Base-by-base conservation (phyloP, 1,284 basidiomycete species). In the Salmacisia buchloeana region DNA sequence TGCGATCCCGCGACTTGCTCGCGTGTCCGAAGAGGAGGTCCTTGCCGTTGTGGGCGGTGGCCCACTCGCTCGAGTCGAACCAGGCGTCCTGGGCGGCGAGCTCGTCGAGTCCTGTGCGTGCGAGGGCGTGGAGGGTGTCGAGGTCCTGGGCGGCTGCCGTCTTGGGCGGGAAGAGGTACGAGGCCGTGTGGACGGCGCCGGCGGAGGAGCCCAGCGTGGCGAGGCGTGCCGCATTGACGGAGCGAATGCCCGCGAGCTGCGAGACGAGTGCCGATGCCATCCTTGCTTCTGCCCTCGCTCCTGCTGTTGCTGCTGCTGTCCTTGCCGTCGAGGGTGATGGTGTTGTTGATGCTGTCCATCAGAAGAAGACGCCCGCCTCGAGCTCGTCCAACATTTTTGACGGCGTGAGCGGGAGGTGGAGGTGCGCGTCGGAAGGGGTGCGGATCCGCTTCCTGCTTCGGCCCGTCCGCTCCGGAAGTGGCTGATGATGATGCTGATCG, bases 51-150 rank as follows among this genome's bases (percentile, higher is more conserved):
- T 15, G n/a, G 13, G 21, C 56, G 69, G 59, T 73, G 2, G 59
- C 56, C 73, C 74, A 77, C 27, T 62, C 59, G 25, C 56, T 58
- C 18, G 35, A 74, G 12, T 49, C 31, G 36, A 34, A 38, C 36
- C 41, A 57, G 15, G 29, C 25, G 18, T 57, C 58, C 18, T 39
- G 56, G 23, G 25, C 27, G 27, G 58, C 68, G 60, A 89, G 89
- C 67, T 85, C 84, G 13, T 85, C 83, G 68, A 92, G 85, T 13
- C 90, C 93, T 78, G 90, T 92, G 64, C 85, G 82, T 12, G 86
- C 93, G 15, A 98, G 85, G 0, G 90, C 87, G 74, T 90, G 86
- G 54, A 98, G 86, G 15, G 93, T 87, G 77, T 93, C 89, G 64
- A 94, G 83, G 81, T 79, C 77, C 64, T 79, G 76, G 59, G 73